Evolutionary conservation across 1,284 basidiomycete species (phyloP), one percentile per base, ranked within the genome.

Genomic region (Leccinum angustisporum): DNA sequence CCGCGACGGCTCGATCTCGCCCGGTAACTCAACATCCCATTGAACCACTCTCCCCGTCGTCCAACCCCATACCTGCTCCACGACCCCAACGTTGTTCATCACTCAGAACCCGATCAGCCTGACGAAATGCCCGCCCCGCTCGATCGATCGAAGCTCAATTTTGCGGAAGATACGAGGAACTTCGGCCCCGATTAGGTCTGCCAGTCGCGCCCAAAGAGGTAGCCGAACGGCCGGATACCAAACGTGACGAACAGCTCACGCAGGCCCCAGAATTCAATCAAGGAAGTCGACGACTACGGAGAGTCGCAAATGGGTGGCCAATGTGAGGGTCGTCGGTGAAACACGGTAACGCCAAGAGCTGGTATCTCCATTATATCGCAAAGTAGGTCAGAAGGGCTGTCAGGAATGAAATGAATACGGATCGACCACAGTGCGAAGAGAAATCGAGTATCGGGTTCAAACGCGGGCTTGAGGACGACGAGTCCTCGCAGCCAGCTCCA

Each of bases 121-220:
- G 34, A 40, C 59, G 34, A 80, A 77, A 40, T 86, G 81, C 0
- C 78, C 78, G 9, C 86, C 86, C 11, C 74, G 75, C 1, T 82
- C 84, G 77, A 84, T 78, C 0, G 83, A 81, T 78, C 84, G 86
- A 30, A 85, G 67, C 4, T 83, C 85, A 27, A 81, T 64, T 65
- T 82, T 77, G 65, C 89, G 88, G 48, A 88, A 68, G 2, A 86
- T 57, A 81, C 63, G 3, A 84, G 61, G 68, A 90, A 90, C 27
- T 27, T 27, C 27, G 0, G 80, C 81, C 3, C 83, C 85, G 3
- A 88, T 46, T 1, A 85, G 72, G 4, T 76, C 78, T 5, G 80
- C 85, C 2, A 72, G 60, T 6, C 78, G 77, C 4, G 33, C 33
- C 86, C 86, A 48, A 81, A 73, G 7, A 85, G 31, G 40, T 67